Conservation (phyloP, 768 basidiomycete genomes). For the Cystofilobasidium ferigula region DNA sequence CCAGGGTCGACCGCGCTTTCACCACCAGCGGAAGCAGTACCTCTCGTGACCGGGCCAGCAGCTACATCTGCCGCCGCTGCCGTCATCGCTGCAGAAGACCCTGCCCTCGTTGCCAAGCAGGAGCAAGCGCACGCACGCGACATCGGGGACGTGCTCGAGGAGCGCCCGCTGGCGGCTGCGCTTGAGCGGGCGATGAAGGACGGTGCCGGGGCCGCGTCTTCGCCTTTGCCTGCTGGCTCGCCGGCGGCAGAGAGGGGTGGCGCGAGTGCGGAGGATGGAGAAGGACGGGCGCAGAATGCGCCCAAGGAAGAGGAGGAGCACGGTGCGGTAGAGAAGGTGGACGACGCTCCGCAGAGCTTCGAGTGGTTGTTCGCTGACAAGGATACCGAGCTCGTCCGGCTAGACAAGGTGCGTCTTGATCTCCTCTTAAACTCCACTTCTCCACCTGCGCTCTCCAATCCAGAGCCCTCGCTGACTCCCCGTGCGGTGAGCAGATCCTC, state of each 20-base stretch:
- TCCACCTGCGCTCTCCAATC: too few relatives aligned
- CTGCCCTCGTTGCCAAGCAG: too few relatives aligned
- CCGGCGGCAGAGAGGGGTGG: too few relatives aligned
- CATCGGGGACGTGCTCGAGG: background rate
- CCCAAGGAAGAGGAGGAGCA: constrained; percentile 8
- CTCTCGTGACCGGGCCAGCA: too few relatives aligned
- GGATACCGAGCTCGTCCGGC: constrained; percentile 65
- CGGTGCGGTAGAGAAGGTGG: constrained; percentile 25
- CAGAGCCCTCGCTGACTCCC: too few relatives aligned
- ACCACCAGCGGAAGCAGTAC: too few relatives aligned
- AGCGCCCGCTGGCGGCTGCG: background rate
- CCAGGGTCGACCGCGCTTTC: background rate
- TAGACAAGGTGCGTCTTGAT: constrained; percentile 53
- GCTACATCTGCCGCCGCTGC: background rate
- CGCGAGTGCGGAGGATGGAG: background rate
- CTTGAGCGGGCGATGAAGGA: background rate
- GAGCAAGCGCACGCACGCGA: constrained; percentile 3
- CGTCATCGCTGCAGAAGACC: background rate
- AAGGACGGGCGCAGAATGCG: constrained; percentile 59
- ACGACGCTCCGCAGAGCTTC: constrained; percentile 20
- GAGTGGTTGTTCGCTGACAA: constrained; percentile 71
- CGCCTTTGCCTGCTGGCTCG: too few relatives aligned
- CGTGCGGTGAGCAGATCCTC: constrained; percentile 51
- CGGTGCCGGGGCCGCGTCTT: background rate
- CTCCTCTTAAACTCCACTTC: background rate